Conservation (phyloP, 2,329 filamentous ascomycete genomes). For the Ramularia endophylla region DNA sequence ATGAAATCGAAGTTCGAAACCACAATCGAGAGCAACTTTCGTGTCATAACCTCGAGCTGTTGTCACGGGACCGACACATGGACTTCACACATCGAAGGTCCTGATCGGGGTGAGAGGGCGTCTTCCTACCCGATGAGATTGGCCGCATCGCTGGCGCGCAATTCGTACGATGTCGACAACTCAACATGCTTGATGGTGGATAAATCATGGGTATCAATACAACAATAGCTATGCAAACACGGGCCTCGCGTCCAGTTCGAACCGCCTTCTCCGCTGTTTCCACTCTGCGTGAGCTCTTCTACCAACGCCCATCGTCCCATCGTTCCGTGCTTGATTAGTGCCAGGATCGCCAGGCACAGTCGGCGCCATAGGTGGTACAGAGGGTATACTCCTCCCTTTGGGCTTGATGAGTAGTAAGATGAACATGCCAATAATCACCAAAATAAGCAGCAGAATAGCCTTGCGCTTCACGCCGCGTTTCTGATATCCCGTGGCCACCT, state of each 20-base stretch:
- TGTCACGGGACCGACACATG: too few relatives aligned
- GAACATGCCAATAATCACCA: constrained; percentile 80
- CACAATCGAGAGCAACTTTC: too few relatives aligned
- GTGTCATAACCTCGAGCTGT: too few relatives aligned
- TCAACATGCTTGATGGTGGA: too few relatives aligned
- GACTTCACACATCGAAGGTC: too few relatives aligned
- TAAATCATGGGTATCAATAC: constrained; percentile 15
- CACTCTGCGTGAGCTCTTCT: constrained; percentile 15
- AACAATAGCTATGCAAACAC: constrained; percentile 2
- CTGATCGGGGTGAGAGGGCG: too few relatives aligned
- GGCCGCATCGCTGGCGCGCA: too few relatives aligned
- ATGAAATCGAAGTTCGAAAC: too few relatives aligned
- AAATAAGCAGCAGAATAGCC: constrained; percentile 78
- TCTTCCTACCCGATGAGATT: too few relatives aligned
- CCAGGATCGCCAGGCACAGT: constrained; percentile 15
- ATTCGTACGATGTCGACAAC: too few relatives aligned
- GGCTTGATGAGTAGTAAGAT: constrained; percentile 79
- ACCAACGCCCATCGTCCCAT: neutral
- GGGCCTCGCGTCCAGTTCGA: neutral
- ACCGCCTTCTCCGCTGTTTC: constrained; percentile 21
- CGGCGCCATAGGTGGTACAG: constrained; percentile 5
- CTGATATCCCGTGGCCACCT: constrained; percentile 79
- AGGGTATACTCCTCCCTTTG: constrained; percentile 38
- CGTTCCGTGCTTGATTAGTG: constrained; percentile 11
- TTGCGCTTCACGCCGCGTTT: constrained; percentile 83